phyloP scores from a whole-genome alignment of 257 asterid genomes.

The Nicotiana obtusifolia region DNA sequence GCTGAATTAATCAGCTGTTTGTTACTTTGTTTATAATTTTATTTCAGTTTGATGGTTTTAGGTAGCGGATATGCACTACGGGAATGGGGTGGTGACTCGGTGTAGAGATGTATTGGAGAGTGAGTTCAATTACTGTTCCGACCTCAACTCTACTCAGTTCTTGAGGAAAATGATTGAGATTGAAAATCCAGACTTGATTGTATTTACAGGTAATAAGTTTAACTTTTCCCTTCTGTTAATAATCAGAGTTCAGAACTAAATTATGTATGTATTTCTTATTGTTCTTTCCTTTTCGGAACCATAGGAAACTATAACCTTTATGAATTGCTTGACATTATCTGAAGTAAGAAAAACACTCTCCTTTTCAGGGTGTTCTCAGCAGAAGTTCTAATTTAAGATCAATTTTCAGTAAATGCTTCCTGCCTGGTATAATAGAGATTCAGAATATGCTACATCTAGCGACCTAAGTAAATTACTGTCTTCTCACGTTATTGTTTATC shows the following conservation, averaged over 20 bases:
- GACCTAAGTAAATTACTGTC: background rate
- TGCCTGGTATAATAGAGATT: background rate
- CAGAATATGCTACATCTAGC: background rate
- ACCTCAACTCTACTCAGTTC: conserved; percentile 69
- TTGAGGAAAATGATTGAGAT: conserved; percentile 63
- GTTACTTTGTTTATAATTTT: background rate
- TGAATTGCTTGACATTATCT: background rate
- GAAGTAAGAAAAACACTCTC: background rate
- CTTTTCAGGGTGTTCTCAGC: background rate
- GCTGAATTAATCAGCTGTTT: background rate
- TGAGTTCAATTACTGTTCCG: conserved; percentile 66
- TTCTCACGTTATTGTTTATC: background rate
- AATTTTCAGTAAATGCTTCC: background rate
- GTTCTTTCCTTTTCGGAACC: background rate
- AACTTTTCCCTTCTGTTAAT: background rate
- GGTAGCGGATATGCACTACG: conserved; percentile 99
- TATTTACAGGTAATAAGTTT: conserved; percentile 64
- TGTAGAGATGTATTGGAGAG: conserved; percentile 75
- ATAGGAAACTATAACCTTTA: background rate
- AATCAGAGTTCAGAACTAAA: background rate
- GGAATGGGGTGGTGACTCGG: conserved; percentile 77
- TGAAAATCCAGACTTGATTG: conserved; percentile 91
- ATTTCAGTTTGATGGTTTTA: conserved; percentile 17
- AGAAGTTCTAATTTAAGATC: background rate
- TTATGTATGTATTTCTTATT: background rate